Evolutionary conservation across 768 basidiomycete genomes (phyloP).

Genomic region (Leccinum disarticulatum): DNA sequence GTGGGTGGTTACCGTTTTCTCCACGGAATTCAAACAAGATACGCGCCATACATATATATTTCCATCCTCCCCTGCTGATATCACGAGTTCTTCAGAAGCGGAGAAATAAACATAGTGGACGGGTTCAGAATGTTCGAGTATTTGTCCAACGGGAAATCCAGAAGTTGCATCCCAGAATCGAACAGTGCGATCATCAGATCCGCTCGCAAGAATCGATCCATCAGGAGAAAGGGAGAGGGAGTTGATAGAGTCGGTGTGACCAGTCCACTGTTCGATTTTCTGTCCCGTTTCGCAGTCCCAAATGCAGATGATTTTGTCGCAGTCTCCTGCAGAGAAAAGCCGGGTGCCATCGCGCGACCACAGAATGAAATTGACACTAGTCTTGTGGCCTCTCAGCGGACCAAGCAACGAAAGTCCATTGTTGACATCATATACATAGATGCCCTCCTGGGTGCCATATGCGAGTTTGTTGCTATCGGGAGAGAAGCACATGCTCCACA

Average conservation of each 20-base stretch:
- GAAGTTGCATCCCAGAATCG: not conserved
- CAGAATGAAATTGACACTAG: no score
- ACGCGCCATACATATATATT: not conserved
- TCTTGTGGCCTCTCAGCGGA: no score
- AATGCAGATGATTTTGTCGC: no score
- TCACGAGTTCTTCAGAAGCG: not conserved
- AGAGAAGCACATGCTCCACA: not conserved
- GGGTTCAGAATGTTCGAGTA: not conserved
- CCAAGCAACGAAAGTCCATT: no score
- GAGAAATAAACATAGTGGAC: not conserved
- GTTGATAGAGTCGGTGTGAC: not conserved
- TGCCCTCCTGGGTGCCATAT: no score
- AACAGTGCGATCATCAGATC: not conserved
- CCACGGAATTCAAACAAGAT: no score
- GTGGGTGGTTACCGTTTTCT: no score
- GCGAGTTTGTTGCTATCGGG: not conserved
- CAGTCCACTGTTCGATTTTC: not conserved
- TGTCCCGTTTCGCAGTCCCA: no score
- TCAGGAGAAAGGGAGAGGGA: not conserved
- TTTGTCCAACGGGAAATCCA: not conserved
- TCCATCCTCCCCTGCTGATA: not conserved
- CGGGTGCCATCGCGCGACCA: no score
- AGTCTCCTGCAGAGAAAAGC: no score
- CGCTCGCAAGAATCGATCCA: not conserved
- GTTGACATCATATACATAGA: not conserved